Base-by-base conservation (phyloP, 805 yeast species). In the Saccharomyces eubayanus region DNA sequence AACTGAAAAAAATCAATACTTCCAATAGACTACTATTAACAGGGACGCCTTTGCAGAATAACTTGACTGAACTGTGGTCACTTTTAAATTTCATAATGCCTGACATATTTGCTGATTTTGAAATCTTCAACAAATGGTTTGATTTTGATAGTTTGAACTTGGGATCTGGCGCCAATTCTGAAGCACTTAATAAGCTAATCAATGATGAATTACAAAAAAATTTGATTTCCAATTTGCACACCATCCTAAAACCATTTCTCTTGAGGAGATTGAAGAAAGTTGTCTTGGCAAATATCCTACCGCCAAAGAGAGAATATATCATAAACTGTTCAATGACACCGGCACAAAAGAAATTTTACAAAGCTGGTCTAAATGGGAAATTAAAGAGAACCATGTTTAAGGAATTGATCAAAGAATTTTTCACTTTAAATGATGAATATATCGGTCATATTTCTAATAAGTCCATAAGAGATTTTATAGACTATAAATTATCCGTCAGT, bases 11-110 rank as follows among this genome's bases (percentile, higher is more conserved):
- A 57, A 76, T 89, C 41, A 69, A 72, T 24, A 83, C 86, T 0
- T 75, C 81, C 1, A 92, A 92, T 64, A 74, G 97, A 57, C 73
- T 92, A 48, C 72, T 92, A 28, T 72, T 92, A 12, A 92, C 99
- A 0, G 99, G 99, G n/a, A 92, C 99, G 0, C 98, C 99, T 0
- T 74, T 92, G 51, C 99, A 92, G 68, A 92, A 92, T 67, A 92
- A 91, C 63, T 73, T 92, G 54, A 80, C 85, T 51, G 98, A 94
- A 70, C 72, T 94, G 41, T 92, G 98, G 98, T 86, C 97, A 0
- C 73, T 94, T 54, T 74, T 92, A 52, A 94, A 94, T 66, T 92
- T 92, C 65, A 85, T 94, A 36, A 73, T 92, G 51, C 99, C 99
- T 0, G 97, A 90, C 62, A 87, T 94, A 29, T 92, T 92, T 67